Percentiles rank a stretch among this genome's conserved stretches.
phyloP scores from a whole-genome alignment of 306 rosid genomes.

The Astragalus glycyphyllos region DNA sequence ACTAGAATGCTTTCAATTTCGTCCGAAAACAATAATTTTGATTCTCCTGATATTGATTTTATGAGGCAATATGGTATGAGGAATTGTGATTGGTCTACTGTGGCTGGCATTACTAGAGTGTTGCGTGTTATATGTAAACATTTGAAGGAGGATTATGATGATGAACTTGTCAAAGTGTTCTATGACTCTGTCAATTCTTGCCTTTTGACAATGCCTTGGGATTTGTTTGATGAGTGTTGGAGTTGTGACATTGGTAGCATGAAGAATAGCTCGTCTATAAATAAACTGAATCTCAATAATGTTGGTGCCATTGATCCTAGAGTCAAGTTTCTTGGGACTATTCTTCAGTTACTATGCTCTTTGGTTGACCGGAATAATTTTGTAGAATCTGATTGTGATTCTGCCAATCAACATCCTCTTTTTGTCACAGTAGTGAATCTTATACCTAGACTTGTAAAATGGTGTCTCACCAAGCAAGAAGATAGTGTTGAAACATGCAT shows the following conservation, averaged over 20 bases:
- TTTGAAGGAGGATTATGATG: constrained; percentile 61
- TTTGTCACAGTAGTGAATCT: constrained; percentile 51
- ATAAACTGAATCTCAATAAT: constrained; percentile 28
- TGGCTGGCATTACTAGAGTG: constrained; percentile 59
- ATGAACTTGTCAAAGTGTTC: constrained; percentile 51
- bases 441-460: constrained; percentile 67
- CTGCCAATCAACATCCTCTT: constrained; percentile 50
- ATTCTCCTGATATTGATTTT: constrained; percentile 45
- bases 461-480: constrained; percentile 63
- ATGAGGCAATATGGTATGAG: constrained; percentile 47
- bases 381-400: constrained; percentile 53
- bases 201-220: constrained; percentile 67
- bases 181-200: constrained; percentile 60
- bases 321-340: constrained; percentile 69
- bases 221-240: constrained; percentile 51
- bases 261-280: constrained; percentile 38
- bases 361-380: constrained; percentile 62
- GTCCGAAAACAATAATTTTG: constrained; percentile 39
- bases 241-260: constrained; percentile 35
- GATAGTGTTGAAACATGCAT: constrained; percentile 45
- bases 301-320: constrained; percentile 42
- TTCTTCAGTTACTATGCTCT: constrained; percentile 81
- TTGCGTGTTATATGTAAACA: constrained; percentile 62
- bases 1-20: constrained; percentile 40
- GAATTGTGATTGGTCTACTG: constrained; percentile 64